A percentile compares a stretch with the other conserved stretches of the same genome.
Evolutionary conservation across 202 grass and related monocot species (phyloP).

Genomic region (Hordeum pubiflorum): DNA sequence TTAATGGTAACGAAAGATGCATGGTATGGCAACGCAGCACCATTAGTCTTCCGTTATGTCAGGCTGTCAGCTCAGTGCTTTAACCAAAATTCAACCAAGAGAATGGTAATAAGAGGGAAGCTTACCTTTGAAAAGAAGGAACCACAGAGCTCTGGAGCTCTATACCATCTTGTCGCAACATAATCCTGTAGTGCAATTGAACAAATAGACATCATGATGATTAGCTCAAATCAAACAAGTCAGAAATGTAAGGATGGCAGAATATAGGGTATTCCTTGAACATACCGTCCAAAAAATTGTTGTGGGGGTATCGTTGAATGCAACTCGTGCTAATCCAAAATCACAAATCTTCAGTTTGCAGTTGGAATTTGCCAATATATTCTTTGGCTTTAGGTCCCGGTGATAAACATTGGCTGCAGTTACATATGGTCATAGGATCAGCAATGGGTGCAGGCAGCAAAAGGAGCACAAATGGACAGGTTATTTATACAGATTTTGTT

Average conservation of each 20-base stretch:
- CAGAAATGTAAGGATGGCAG: neutral
- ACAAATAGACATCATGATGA: neutral
- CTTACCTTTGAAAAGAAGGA: constrained; percentile 96
- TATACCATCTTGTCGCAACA: constrained; percentile 99
- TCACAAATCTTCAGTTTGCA: constrained; percentile 99
- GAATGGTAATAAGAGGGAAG: neutral
- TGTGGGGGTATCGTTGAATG: constrained; percentile 89
- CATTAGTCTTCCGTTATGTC: neutral
- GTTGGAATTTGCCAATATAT: constrained; percentile 97
- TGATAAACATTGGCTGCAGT: constrained; percentile 98
- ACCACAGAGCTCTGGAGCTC: constrained; percentile 96
- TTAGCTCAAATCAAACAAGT: neutral
- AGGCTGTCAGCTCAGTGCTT: neutral
- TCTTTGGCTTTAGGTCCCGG: constrained; percentile 95
- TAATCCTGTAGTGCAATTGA: constrained; percentile 66
- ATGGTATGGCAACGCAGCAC: neutral
- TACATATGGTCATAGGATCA: constrained; percentile 30
- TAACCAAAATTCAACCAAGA: constrained; percentile 19
- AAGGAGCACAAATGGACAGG: neutral
- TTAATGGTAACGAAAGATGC: constrained; percentile 4
- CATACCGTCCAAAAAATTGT: constrained; percentile 98
- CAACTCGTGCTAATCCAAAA: constrained; percentile 95
- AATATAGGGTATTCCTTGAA: constrained; percentile 14
- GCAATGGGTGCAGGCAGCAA: neutral
- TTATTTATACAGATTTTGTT: neutral